Base-by-base conservation (phyloP, 2,329 filamentous ascomycete genomes). In the Rugonectria rugulosa region DNA sequence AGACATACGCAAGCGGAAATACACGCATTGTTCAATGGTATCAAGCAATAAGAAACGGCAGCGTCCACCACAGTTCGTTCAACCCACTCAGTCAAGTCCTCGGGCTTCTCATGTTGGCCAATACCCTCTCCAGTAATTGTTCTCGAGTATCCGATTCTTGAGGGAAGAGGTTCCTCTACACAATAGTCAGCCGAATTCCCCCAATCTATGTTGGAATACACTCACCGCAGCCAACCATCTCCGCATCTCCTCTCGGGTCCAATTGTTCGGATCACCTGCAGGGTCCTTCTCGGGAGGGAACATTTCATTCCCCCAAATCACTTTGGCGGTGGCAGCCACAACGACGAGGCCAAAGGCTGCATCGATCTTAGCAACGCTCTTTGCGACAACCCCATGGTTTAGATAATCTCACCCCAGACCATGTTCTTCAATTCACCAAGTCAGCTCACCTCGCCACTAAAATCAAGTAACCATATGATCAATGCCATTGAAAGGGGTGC, bases 241-340 rank as follows among this genome's bases (percentile, higher is more conserved):
- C 58, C 86, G 82, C 73, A 96, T 79, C 68, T 98, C 91, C 42
- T 92, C 88, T 53, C 82, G 80, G 0, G 91, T 92, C 94, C 94
- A 98, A 9, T 69, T 72, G 34, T 80, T 77, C 34, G 78, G 85
- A 78, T 91, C 83, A 57, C 92, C 92, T 23, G 79, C 90, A n/a
- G 93, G 92, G 70, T 97, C 92, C 42, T 79, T 57, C 62, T 87
- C 79, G 4, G 83, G 74, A 1, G 93, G 93, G 68, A 97, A 96
- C 68, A 97, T 83, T 60, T 94, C 91, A 48, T 85, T 82, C 53
- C 92, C 92, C 88, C 90, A 96, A 66, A 97, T 94, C 15, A 85
- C 84, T 88, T 90, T 97, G 36, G 85, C 86, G 14, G 92, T 89
- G 2, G 89, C 92, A 2, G 90, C 91, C 6, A 90, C 90, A 12